phyloP scores from a whole-genome alignment of 805 yeast species.

The Metschnikowia similis region DNA sequence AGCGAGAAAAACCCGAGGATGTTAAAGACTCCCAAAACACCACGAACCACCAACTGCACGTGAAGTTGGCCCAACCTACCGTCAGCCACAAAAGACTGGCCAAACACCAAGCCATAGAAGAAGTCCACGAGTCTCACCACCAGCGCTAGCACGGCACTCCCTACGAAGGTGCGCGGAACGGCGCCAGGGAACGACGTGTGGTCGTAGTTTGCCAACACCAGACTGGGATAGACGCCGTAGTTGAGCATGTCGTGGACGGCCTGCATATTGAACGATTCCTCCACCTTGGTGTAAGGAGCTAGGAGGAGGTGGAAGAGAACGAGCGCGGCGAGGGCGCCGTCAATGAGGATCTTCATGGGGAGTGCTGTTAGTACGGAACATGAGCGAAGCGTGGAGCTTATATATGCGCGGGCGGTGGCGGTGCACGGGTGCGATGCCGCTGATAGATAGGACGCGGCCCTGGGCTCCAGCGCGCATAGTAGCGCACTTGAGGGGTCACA shows the following conservation, averaged over 20 bases:
- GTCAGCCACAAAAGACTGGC: slow-evolving; percentile 11
- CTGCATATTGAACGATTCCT: slow-evolving; percentile 88
- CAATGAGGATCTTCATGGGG: slow-evolving; percentile 10
- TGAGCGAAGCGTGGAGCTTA: neutral
- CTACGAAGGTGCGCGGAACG: slow-evolving; percentile 82
- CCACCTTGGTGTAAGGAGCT: slow-evolving; percentile 88
- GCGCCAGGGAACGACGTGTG: slow-evolving; percentile 81
- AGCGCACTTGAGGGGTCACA: too few species aligned
- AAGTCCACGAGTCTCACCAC: slow-evolving; percentile 36
- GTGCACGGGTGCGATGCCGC: neutral
- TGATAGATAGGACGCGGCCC: neutral
- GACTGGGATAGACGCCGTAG: slow-evolving; percentile 46
- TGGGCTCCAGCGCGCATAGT: too few species aligned
- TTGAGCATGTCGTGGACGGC: slow-evolving; percentile 79
- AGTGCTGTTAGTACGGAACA: neutral
- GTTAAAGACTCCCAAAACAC: slow-evolving; percentile 60
- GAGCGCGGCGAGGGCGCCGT: slow-evolving; percentile 36
- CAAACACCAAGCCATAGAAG: slow-evolving; percentile 11
- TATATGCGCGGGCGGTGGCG: neutral
- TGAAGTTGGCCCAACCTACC: slow-evolving; percentile 35
- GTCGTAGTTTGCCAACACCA: slow-evolving; percentile 50
- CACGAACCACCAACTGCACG: slow-evolving; percentile 54
- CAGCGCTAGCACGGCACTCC: slow-evolving; percentile 53
- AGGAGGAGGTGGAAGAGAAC: slow-evolving; percentile 47
- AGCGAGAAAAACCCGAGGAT: slow-evolving; percentile 48